Conservation (phyloP, 306 rosid genomes). For the Vachellia pachyceras region DNA sequence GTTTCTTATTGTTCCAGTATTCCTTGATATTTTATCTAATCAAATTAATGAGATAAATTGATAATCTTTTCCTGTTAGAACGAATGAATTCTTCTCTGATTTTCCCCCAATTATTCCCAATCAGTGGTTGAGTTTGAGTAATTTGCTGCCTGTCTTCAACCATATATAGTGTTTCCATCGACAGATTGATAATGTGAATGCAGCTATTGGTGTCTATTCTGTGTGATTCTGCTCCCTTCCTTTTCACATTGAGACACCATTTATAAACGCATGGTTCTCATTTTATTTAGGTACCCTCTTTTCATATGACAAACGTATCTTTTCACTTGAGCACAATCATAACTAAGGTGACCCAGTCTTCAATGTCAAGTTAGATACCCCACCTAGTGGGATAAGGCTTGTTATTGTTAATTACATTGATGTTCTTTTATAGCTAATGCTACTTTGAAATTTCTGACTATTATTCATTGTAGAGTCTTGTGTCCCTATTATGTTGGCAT, state of each 20-base stretch:
- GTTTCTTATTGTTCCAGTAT: neutral
- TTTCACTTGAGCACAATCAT: neutral
- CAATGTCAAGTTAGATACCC: neutral
- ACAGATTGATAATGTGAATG: neutral
- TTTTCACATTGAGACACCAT: neutral
- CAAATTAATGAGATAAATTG: neutral
- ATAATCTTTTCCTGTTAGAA: neutral
- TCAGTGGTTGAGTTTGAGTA: neutral
- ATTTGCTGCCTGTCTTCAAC: neutral
- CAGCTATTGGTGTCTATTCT: neutral
- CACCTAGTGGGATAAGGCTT: neutral
- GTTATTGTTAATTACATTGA: neutral
- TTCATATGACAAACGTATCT: neutral
- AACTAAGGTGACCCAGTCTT: neutral
- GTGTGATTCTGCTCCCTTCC: constrained; percentile 4
- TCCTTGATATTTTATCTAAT: neutral
- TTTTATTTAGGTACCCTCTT: constrained; percentile 13
- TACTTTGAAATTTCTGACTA: constrained; percentile 20
- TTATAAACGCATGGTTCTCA: neutral
- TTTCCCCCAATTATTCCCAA: neutral
- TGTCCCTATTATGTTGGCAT: constrained; percentile 8
- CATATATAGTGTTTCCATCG: neutral
- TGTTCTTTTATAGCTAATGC: neutral
- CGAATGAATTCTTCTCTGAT: neutral
- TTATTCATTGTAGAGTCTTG: constrained; percentile 10